Base-by-base conservation (phyloP, 176 grass and related monocot species). In the Carex cristatella region DNA sequence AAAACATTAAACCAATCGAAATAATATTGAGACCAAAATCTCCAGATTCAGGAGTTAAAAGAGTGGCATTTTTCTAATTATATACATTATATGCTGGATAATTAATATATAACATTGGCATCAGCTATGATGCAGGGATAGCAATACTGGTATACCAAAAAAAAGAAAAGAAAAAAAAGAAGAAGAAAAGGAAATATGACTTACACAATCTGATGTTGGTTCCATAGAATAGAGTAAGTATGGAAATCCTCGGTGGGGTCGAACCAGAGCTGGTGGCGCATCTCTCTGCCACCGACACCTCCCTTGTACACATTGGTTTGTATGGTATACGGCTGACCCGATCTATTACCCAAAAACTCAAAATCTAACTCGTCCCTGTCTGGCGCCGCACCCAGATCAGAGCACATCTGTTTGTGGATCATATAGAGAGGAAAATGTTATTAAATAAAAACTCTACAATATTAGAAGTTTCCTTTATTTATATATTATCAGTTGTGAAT, bases 301-400 rank as follows among this genome's bases (percentile, higher is more conserved):
- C 87, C 86, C 65, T 90, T 88, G 88, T 99, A 99, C 54, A 99
- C 91, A 66, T 99, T 99, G 65, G 96, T 99, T 90, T 99, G 96
- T 79, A 99, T 95, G 53, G 85, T 91, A 93, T 99, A 99, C 5
- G 96, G 96, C 81, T 99, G 69, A 12, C 93, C 96, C 1, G 93
- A 88, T 40, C 96, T 92, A 89, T 99, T 98, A 18, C 96, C 96
- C 88, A 98, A 90, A 87, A 98, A 98, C 87, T 98, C 96, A 69
- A 98, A 98, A 82, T 98, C 96, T 69, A 98, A 84, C 85, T 98
- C 93, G 65, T 98, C 96, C 1, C 96, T 89, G 81, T 87, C 79
- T 4, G 93, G 91, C 37, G 86, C 91, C 4, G 96, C 96, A 51
- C 89, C 93, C 9, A 94, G 28, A 86, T 99, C 93, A 0, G 96